These are phyloP conservation scores for Begonia loranthoides DNA, from an alignment of 306 rosid species.

Conservation along the genomic window DNA sequence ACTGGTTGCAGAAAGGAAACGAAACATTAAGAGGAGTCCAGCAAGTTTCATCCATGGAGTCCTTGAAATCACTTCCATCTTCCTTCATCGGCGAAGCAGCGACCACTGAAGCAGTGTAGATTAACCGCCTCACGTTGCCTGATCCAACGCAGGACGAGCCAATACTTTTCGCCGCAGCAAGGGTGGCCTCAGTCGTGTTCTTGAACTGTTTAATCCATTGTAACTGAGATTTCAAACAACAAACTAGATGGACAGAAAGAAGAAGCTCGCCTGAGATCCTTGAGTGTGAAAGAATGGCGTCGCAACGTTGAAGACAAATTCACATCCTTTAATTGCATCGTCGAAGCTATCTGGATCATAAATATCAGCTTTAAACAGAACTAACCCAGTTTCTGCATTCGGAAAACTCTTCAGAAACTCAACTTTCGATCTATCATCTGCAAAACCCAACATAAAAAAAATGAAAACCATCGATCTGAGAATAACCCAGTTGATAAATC, in stretches of 20 bases:
- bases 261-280: slow-evolving; percentile 10
- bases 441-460: not conserved
- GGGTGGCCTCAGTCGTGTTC: slow-evolving; percentile 15
- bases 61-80: slow-evolving; percentile 18
- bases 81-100: slow-evolving; percentile 23
- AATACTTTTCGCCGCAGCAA: slow-evolving; percentile 15
- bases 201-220: slow-evolving; percentile 12
- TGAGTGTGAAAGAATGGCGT: slow-evolving; percentile 13
- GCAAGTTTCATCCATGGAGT: slow-evolving; percentile 23
- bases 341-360: slow-evolving; percentile 12
- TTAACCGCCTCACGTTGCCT: slow-evolving; percentile 18
- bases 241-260: not conserved
- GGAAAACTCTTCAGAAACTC: slow-evolving; percentile 22
- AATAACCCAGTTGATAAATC: too few species aligned
- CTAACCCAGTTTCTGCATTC: slow-evolving; percentile 11
- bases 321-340: slow-evolving; percentile 16
- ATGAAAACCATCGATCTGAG: too few species aligned
- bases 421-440: slow-evolving; percentile 22
- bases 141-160: slow-evolving; percentile 10
- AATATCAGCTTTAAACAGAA: slow-evolving; percentile 25
- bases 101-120: slow-evolving; percentile 18
- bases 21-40: slow-evolving; percentile 25
- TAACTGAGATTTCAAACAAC: too few species aligned
- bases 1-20: slow-evolving; percentile 7
- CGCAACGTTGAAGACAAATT: slow-evolving; percentile 21